Evolutionary conservation across 2,329 filamentous ascomycete genomes (phyloP).

Genomic region (Beauveria rudraprayagi): DNA sequence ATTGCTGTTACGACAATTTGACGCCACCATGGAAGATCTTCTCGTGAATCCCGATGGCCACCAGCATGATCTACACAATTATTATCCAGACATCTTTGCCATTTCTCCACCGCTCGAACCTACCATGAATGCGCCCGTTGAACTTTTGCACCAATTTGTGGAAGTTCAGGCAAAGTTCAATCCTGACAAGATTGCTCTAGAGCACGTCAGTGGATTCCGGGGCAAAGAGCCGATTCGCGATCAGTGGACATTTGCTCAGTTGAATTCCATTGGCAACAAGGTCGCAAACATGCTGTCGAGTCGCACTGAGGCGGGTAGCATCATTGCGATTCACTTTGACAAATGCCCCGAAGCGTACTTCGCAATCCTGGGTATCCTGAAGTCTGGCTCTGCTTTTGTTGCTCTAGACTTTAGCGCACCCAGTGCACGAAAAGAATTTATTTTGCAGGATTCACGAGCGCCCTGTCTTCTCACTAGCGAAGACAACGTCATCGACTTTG

Average conservation of each 20-base stretch:
- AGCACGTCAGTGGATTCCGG: constrained; percentile 59
- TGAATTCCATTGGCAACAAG: constrained; percentile 63
- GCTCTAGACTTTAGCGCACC: constrained; percentile 73
- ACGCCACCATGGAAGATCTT: constrained; percentile 54
- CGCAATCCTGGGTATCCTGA: constrained; percentile 71
- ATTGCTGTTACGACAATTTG: constrained; percentile 63
- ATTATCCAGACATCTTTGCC: constrained; percentile 45
- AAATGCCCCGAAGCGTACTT: constrained; percentile 82
- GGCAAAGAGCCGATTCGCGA: constrained; percentile 35
- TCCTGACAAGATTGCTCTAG: constrained; percentile 60
- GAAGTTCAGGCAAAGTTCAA: constrained; percentile 49
- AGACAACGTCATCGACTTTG: constrained; percentile 24
- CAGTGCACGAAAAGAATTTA: constrained; percentile 65
- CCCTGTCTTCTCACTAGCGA: constrained; percentile 51
- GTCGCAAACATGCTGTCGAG: constrained; percentile 57
- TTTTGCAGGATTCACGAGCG: constrained; percentile 64
- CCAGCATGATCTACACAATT: constrained; percentile 30
- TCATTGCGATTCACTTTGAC: constrained; percentile 72
- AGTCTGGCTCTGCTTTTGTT: constrained; percentile 73
- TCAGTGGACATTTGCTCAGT: constrained; percentile 66
- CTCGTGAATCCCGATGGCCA: constrained; percentile 38
- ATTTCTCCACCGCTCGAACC: constrained; percentile 53
- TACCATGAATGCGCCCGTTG: constrained; percentile 48
- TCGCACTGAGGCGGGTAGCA: constrained; percentile 44
- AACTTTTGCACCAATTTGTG: constrained; percentile 70